Percentiles rank a stretch among this genome's conserved stretches.
Conservation (phyloP, 495 filamentous ascomycete species). For the Friedmanniomyces endolithicus region DNA sequence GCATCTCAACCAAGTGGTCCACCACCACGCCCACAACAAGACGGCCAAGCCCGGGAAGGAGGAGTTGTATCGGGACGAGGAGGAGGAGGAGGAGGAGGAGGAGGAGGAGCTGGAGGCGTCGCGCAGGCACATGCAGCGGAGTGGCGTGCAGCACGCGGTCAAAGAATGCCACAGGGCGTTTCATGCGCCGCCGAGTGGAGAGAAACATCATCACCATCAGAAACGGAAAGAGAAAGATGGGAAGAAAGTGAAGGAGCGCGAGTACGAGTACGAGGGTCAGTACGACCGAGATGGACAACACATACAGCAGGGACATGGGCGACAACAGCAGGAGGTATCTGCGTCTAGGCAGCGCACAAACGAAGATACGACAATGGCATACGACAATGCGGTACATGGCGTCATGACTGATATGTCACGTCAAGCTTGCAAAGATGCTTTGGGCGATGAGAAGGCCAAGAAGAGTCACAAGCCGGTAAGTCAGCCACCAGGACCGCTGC, state of each 20-base stretch:
- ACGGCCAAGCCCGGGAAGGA: slow-evolving; percentile 22
- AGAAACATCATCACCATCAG: slow-evolving; percentile 18
- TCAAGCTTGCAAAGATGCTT: neutral
- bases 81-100: slow-evolving; percentile 17
- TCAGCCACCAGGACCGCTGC: too few species aligned
- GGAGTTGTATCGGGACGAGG: slow-evolving; percentile 10
- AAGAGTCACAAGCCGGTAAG: slow-evolving; percentile 15
- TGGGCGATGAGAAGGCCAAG: slow-evolving; percentile 4
- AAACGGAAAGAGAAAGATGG: slow-evolving; percentile 7
- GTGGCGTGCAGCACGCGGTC: slow-evolving; percentile 3
- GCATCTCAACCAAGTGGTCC: slow-evolving; percentile 32
- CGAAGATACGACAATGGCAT: neutral
- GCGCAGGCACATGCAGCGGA: slow-evolving; percentile 3
- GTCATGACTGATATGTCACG: slow-evolving; percentile 1
- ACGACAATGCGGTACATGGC: slow-evolving; percentile 4
- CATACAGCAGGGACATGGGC: slow-evolving; percentile 18
- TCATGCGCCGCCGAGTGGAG: slow-evolving; percentile 14
- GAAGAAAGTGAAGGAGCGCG: slow-evolving; percentile 1
- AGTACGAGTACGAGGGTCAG: slow-evolving; percentile 15
- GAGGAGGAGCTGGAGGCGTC: slow-evolving; percentile 12
- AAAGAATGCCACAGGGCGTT: slow-evolving; percentile 11
- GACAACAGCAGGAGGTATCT: slow-evolving; percentile 18
- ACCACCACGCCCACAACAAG: slow-evolving; percentile 15
- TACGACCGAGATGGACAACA: slow-evolving; percentile 21
- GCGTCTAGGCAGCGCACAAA: slow-evolving; percentile 10